Base-by-base conservation (phyloP, 2,329 filamentous ascomycete species). In the Akanthomyces muscarius region DNA sequence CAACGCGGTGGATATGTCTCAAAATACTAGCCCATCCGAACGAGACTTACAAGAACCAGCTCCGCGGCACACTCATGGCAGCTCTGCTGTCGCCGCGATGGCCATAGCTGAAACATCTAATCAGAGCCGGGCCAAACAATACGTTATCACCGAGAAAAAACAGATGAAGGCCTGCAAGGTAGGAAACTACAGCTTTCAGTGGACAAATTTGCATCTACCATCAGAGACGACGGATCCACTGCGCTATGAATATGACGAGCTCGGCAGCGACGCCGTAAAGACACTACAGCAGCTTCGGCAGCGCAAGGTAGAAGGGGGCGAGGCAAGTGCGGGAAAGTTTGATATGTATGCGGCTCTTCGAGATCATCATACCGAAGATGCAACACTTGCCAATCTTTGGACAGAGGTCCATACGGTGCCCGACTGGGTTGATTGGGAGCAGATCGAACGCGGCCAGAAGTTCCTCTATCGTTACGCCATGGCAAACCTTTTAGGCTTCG, bases 391-490 rank as follows among this genome's bases (percentile, higher is more conserved):
- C 14, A 25, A 79, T 55, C 73, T 89, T 6, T 89, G 86, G 86
- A 71, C 73, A 2, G 77, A 88, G 65, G 77, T 87, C 33, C 83
- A 84, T 56, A 83, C 78, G 0, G 77, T 89, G 4, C 87, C 87
- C 0, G 77, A 80, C 0, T 89, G 86, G 86, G 87, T 89, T 0
- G 83, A 89, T 65, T 90, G 87, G 87, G 80, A 78, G 0, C 86
- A 89, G 68, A 84, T 89, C 30, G 76, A 79, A 61, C 77, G 87
- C 66, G 87, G 86, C 0, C 87, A 89, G 68, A 81, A 86, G 18
- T 72, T 76, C 64, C 75, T 89, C 84, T 90, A 89, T 69, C 81
- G 87, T 6, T 89, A 89, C 69, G 86, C 84, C 2, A 80, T 82
- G 0, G 83, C 86, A 1, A 83, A 82, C 48, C 69, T 89, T 52